phyloP scores from a whole-genome alignment of 441 rosid species.

The Kokia cookei region DNA sequence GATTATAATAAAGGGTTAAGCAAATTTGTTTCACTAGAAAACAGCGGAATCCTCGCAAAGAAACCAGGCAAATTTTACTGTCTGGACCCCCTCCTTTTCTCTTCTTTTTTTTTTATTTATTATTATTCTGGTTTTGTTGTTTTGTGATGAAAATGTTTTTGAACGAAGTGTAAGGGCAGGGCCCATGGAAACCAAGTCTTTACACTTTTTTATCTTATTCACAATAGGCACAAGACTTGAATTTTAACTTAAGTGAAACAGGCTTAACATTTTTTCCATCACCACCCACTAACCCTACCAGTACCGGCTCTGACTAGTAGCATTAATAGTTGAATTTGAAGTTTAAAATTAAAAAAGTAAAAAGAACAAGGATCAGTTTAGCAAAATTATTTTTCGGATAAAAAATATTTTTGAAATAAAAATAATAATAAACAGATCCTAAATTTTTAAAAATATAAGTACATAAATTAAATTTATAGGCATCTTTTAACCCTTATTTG shows the following conservation, averaged over 20 bases:
- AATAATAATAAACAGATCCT: too few relatives aligned
- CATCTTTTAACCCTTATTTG: too few relatives aligned
- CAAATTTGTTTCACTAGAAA: not conserved
- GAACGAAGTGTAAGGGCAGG: not conserved
- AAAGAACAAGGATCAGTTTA: too few relatives aligned
- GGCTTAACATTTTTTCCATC: too few relatives aligned
- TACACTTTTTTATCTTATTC: not conserved
- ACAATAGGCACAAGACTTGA: not conserved
- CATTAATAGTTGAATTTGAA: too few relatives aligned
- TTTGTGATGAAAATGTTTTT: not conserved
- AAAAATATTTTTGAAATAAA: too few relatives aligned
- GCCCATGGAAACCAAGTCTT: not conserved
- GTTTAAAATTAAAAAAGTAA: too few relatives aligned
- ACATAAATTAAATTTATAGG: too few relatives aligned
- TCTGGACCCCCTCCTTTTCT: not conserved
- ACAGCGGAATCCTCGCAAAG: conserved; percentile 47
- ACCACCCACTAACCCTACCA: too few relatives aligned
- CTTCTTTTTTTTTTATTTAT: not conserved
- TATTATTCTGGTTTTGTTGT: not conserved
- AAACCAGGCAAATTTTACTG: conserved; percentile 28
- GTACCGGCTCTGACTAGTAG: too few relatives aligned
- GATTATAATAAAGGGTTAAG: not conserved
- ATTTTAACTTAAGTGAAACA: not conserved
- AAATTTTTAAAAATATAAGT: too few relatives aligned
- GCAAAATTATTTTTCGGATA: too few relatives aligned